Base-by-base conservation (phyloP, 2,329 filamentous ascomycete genomes). In the Fonsecaea erecta region DNA sequence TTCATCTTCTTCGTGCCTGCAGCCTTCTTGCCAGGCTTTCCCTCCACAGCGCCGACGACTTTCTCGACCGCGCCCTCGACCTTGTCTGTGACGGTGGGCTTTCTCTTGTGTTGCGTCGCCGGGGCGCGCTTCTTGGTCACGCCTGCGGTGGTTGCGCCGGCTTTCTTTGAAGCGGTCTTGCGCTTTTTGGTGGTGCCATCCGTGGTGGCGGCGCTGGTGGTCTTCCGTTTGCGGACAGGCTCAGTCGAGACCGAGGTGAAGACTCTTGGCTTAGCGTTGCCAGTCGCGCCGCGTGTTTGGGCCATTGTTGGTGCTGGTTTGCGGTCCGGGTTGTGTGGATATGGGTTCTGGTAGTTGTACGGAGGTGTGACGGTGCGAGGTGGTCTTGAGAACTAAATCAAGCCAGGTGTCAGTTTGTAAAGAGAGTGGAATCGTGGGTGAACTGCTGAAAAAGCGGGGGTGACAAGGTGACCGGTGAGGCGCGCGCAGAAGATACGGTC, bases 21-120 rank as follows among this genome's bases (percentile, higher is more conserved):
- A 48, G 75, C 77, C 73, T 78, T 78, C 71, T 78, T 78, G 57
- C 69, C 75, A n/a, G 77, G 74, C 56, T 77, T 78, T 26, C 60
- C 64, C 32, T 75, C 74, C 21, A 76, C 58, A 4, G 63, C 63
- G 28, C 66, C 69, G 30, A 64, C 63, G 35, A 66, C 63, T 63
- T 74, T 74, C 61, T 75, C 72, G 11, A 70, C 66, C n/a, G 71
- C 75, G 56, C 75, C 76, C 35, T 73, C 72, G 48, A 74, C 68
- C 40, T 75, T 74, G 46, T 74, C 71, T 68, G 73, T 75, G 68
- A 75, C 70, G 55, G 71, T 68, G 54, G 70, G 61, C 68, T 71
- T 71, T 48, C 67, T 68, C 63, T 72, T 73, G 58, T 68, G 63
- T 21, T 66, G 18, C 21, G 68, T 62, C 30, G 59, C 60, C 6